A percentile compares a stretch with the other conserved stretches of the same genome.
Conservation (phyloP, 805 yeast genomes). For the Tetrapisispora arboricola region DNA sequence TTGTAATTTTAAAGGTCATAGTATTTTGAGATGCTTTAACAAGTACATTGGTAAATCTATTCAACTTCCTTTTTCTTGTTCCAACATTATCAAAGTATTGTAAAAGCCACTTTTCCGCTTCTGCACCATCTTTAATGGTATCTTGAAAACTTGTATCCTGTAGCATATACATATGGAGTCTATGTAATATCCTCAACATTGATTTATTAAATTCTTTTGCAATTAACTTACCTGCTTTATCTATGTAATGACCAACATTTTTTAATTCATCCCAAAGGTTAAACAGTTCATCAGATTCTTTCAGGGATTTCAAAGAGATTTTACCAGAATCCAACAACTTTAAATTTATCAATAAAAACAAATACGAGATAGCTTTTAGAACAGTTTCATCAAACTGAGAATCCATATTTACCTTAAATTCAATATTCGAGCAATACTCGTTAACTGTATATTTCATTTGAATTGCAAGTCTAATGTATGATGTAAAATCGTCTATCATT, state of each 20-base stretch:
- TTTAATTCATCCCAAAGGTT: conserved; percentile 70
- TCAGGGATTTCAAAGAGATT: conserved; percentile 67
- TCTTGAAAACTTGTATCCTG: conserved; percentile 63
- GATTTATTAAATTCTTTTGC: conserved; percentile 65
- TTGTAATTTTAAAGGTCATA: conserved; percentile 46
- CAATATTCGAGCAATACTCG: conserved; percentile 58
- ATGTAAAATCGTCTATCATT: conserved; percentile 74
- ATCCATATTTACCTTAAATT: conserved; percentile 53
- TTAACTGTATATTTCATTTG: conserved; percentile 59
- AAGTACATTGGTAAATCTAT: conserved; percentile 62
- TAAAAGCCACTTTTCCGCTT: conserved; percentile 54
- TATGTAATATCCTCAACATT: conserved; percentile 54
- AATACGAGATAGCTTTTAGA: conserved; percentile 61
- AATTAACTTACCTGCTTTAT: conserved; percentile 70
- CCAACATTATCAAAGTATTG: conserved; percentile 63
- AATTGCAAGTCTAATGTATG: conserved; percentile 64
- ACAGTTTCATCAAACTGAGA: conserved; percentile 56
- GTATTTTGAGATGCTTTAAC: conserved; percentile 68
- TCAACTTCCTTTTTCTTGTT: conserved; percentile 67
- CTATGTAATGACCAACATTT: conserved; percentile 66
- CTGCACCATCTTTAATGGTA: conserved; percentile 29
- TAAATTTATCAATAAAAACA: conserved; percentile 58
- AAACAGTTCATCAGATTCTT: conserved; percentile 85
- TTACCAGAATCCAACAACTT: conserved; percentile 72
- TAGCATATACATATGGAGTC: conserved; percentile 60